Percentiles rank a stretch among this genome's conserved stretches.
phyloP scores from a whole-genome alignment of 2,329 filamentous ascomycete species.

The Claviceps sp. region DNA sequence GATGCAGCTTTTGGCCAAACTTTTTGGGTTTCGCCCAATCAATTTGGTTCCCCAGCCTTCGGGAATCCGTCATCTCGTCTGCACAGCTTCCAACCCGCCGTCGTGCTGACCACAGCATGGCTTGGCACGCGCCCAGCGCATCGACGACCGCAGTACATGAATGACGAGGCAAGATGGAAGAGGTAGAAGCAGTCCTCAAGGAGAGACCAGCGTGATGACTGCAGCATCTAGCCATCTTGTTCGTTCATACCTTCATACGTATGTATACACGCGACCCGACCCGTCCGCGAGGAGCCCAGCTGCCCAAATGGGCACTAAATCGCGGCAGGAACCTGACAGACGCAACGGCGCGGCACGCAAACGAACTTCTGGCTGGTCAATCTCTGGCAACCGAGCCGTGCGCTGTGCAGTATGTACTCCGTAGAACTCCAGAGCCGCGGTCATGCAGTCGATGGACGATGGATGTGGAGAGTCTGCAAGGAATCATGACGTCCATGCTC shows the following conservation, averaged over 20 bases:
- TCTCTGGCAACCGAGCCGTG: not conserved
- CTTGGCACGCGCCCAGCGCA: not conserved
- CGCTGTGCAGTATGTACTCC: not conserved
- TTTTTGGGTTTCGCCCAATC: not conserved
- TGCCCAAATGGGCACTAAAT: not conserved
- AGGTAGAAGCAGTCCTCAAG: not conserved
- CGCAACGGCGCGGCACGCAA: not conserved
- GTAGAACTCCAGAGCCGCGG: not conserved
- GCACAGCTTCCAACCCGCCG: not conserved
- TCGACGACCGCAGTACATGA: not conserved
- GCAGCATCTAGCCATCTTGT: not conserved
- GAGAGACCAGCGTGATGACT: not conserved
- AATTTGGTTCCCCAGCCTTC: not conserved
- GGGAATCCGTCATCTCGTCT: not conserved
- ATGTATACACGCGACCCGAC: not conserved
- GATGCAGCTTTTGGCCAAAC: not conserved
- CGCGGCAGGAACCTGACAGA: not conserved
- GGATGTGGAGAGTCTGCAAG: too few relatives aligned
- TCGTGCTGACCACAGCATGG: not conserved
- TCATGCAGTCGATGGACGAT: not conserved
- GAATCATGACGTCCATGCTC: too few relatives aligned
- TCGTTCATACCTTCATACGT: not conserved
- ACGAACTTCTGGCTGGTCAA: not conserved
- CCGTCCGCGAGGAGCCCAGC: constrained; percentile 1
- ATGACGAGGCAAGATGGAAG: not conserved